Conservation (phyloP, 2,329 filamentous ascomycete genomes). For the Pseudogymnoascus sp. region DNA sequence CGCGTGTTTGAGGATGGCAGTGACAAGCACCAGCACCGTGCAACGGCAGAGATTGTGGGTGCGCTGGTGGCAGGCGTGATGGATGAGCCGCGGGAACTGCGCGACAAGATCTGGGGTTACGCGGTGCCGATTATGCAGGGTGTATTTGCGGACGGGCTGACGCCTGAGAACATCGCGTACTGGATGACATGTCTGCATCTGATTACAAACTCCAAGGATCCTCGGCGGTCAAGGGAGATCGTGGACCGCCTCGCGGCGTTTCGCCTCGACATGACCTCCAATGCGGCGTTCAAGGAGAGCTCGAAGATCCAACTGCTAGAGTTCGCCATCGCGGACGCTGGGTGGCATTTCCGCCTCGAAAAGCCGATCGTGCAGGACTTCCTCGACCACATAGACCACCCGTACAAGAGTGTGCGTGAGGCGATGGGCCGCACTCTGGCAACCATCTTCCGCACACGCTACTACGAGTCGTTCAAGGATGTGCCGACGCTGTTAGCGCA, state of each 20-base stretch:
- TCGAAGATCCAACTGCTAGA: conserved; percentile 90
- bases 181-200: conserved; percentile 93
- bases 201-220: conserved; percentile 80
- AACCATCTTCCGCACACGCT: conserved; percentile 80
- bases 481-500: conserved; percentile 65
- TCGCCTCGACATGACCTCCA: conserved; percentile 85
- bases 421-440: conserved; percentile 85
- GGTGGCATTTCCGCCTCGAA: conserved; percentile 93
- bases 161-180: conserved; percentile 87
- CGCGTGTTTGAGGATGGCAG: conserved; percentile 83
- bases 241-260: conserved; percentile 76
- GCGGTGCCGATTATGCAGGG: conserved; percentile 79
- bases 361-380: conserved; percentile 85
- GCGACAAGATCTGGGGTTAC: conserved; percentile 76
- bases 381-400: conserved; percentile 84
- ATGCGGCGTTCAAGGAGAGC: conserved; percentile 97
- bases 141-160: conserved; percentile 84
- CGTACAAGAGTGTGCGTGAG: conserved; percentile 94
- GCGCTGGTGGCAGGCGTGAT: conserved; percentile 73
- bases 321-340: conserved; percentile 75
- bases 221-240: conserved; percentile 76
- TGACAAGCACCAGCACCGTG: conserved; percentile 95
- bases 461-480: conserved; percentile 86
- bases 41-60: conserved; percentile 86
- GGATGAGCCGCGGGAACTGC: conserved; percentile 65